phyloP scores from a whole-genome alignment of 2,329 filamentous ascomycete genomes.

The Dryadomyces quercus-mongolicae region DNA sequence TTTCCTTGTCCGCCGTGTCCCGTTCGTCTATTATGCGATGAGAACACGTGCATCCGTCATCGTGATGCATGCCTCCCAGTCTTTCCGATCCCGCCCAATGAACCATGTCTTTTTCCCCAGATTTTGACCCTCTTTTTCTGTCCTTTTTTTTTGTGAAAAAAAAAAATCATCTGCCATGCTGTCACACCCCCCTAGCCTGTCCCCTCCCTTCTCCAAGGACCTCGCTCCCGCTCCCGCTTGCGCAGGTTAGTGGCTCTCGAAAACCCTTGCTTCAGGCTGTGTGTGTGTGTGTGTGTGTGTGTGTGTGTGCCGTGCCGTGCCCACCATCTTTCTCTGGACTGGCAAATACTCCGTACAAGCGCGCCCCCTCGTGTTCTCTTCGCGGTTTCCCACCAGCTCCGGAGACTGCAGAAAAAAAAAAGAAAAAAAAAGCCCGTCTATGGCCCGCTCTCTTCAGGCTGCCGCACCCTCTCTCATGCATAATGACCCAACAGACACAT shows the following conservation, averaged over 20 bases:
- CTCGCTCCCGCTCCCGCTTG: not conserved
- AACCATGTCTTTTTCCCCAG: not conserved
- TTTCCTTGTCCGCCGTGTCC: not conserved
- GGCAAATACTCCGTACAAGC: not conserved
- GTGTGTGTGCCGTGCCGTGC: not conserved
- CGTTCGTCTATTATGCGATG: conserved; percentile 6
- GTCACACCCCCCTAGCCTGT: not conserved
- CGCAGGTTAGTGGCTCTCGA: not conserved
- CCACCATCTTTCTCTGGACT: not conserved
- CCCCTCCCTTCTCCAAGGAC: not conserved
- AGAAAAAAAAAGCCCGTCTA: not conserved
- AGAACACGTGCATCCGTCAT: not conserved
- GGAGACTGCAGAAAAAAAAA: not conserved
- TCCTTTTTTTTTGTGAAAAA: not conserved
- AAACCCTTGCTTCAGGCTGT: not conserved
- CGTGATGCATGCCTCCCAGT: not conserved
- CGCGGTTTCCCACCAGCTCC: not conserved
- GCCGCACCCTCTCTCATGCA: not conserved
- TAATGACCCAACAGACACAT: not conserved
- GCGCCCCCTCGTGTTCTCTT: not conserved
- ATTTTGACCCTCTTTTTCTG: not conserved
- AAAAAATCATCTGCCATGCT: not conserved
- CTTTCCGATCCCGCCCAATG: not conserved
- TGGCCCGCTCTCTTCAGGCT: not conserved
- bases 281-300: too few species aligned